phyloP scores from a whole-genome alignment of 1,284 basidiomycete genomes.

The Malassezia dermatis region DNA sequence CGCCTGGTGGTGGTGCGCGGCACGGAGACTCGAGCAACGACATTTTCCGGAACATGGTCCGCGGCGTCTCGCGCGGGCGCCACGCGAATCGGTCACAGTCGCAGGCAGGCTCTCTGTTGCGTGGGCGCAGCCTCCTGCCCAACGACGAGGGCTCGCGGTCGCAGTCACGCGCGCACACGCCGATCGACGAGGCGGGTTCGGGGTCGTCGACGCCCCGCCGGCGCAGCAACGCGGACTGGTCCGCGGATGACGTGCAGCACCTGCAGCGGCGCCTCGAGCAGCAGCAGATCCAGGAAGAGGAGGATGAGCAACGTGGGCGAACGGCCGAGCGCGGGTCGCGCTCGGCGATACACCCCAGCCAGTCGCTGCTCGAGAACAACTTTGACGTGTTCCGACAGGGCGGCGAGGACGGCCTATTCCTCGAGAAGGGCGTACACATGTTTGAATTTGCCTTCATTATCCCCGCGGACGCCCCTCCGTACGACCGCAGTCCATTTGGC shows the following conservation, averaged over 20 bases:
- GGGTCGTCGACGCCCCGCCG: slow-evolving; percentile 1
- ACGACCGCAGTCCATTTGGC: slow-evolving; percentile 43
- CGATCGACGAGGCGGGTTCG: not conserved
- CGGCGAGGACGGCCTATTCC: slow-evolving; percentile 33
- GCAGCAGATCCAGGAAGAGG: slow-evolving; percentile 13
- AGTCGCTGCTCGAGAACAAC: not conserved
- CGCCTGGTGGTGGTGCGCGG: slow-evolving; percentile 3
- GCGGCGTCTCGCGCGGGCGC: slow-evolving; percentile 12
- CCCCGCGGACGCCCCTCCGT: slow-evolving; percentile 40
- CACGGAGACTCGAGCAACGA: not conserved
- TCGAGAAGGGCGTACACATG: slow-evolving; percentile 46
- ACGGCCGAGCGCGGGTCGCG: not conserved
- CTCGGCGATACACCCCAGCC: not conserved
- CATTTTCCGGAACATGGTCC: slow-evolving; percentile 14
- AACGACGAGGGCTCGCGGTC: not conserved
- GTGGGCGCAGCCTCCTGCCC: not conserved
- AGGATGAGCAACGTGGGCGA: not conserved
- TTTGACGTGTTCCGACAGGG: slow-evolving; percentile 11
- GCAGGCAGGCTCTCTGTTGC: not conserved
- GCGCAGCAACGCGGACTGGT: not conserved
- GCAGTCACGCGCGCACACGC: slow-evolving; percentile 1
- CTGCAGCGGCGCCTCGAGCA: slow-evolving; percentile 2
- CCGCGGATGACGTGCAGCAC: slow-evolving; percentile 10
- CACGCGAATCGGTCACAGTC: not conserved
- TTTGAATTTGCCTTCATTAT: slow-evolving; percentile 48